Base-by-base conservation (phyloP, 495 filamentous ascomycete species). In the Hyphodiscus hymeniophilus region DNA sequence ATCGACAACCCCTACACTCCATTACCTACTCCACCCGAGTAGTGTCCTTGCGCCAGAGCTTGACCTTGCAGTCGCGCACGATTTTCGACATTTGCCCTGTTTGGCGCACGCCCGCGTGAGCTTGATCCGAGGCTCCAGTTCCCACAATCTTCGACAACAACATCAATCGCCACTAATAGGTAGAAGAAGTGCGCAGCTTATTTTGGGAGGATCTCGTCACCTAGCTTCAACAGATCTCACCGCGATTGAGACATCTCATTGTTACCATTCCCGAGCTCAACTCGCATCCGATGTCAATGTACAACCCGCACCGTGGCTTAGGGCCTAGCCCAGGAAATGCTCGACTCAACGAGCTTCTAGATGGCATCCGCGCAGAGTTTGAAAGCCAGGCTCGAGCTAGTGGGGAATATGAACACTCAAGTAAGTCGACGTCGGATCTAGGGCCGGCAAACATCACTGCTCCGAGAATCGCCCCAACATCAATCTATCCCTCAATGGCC, bases 301-400 rank as follows among this genome's bases (percentile, higher is more conserved):
- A 97, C 64, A 87, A 84, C 69, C 73, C 84, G 51, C 87, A 90
- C 72, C 87, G 89, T 63, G 85, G 83, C 56, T 81, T 94, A 74
- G 83, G 82, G 58, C 75, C 83, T 18, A 59, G 56, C 13, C 65
- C 64, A 45, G 59, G 67, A 49, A 82, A 81, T 71, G 74, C 75
- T 56, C 89, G 92, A 45, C 70, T 97, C 54, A 87, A 79, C 53
- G 92, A 98, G 71, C 76, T 96, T 53, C 72, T 98, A 58, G 91
- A 96, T 35, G 81, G 89, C 56, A 78, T 98, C 54, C 81, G 94
- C 55, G 70, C 74, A 62, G 92, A 98, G 66, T 98, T 95, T 57
- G 92, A 96, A 47, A 78, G 68, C 48, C 85, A 95, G 62, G 73
- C 81, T 30, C 73, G 80, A 57, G 73, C 84, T 57, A 82, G 74